Evolutionary conservation across 2,329 filamentous ascomycete species (phyloP).

Genomic region (Thermothelomyces thermophilus): DNA sequence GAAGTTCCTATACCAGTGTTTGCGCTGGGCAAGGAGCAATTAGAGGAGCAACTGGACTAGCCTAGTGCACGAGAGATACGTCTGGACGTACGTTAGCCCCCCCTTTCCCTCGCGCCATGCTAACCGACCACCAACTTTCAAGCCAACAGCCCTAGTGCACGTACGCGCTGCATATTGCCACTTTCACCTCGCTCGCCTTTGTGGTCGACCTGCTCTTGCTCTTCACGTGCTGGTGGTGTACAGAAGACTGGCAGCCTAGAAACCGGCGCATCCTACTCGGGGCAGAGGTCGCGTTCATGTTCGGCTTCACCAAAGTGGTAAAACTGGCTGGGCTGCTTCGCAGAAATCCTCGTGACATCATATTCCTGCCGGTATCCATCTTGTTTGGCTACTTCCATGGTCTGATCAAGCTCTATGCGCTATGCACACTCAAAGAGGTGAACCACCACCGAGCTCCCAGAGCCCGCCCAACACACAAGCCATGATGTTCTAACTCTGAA

Average conservation of each 20-base stretch:
- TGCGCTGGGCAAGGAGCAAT: constrained; percentile 93
- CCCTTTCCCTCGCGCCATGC: not conserved
- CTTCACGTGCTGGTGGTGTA: constrained; percentile 62
- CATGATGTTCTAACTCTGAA: not conserved
- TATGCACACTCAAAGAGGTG: constrained; percentile 78
- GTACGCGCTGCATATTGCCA: constrained; percentile 88
- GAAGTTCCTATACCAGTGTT: constrained; percentile 89
- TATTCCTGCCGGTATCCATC: constrained; percentile 78
- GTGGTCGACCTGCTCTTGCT: constrained; percentile 69
- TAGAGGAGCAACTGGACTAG: constrained; percentile 96
- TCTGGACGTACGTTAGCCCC: constrained; percentile 69
- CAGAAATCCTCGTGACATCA: constrained; percentile 72
- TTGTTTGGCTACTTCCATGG: constrained; percentile 91
- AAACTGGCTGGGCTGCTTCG: constrained; percentile 84
- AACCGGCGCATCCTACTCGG: constrained; percentile 49
- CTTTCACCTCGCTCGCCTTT: constrained; percentile 82
- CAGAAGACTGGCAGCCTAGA: constrained; percentile 50
- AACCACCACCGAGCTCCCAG: constrained; percentile 30
- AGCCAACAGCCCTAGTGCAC: constrained; percentile 91
- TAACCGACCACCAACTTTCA: constrained; percentile 17
- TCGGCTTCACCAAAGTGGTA: constrained; percentile 78
- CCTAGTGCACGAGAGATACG: constrained; percentile 72
- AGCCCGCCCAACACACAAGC: not conserved
- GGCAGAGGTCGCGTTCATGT: constrained; percentile 65
- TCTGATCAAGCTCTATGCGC: constrained; percentile 82